Base-by-base conservation (phyloP, 495 filamentous ascomycete genomes). In the Podospora comata region DNA sequence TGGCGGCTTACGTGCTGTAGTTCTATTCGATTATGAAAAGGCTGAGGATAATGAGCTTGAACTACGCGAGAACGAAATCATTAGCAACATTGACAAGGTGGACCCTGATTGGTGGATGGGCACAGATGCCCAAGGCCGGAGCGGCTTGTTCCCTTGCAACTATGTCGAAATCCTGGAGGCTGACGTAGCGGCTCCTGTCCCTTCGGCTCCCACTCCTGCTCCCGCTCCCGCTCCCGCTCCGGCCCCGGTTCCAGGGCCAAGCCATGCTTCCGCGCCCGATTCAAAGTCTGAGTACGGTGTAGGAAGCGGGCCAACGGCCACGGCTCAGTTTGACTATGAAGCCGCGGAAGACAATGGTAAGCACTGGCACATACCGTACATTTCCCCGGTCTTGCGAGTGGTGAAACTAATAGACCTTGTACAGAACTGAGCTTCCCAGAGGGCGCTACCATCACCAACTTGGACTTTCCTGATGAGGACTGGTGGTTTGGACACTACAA, bases 51-150 rank as follows among this genome's bases (percentile, higher is more conserved):
- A 99, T 75, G 95, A 99, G 77, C 82, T 98, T 57, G 92, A 96
- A 66, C 83, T 99, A 4, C 83, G 83, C n/a, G 95, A 99, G 78
- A 93, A 93, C 19, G 92, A 97, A 66, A 87, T 89, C 71, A 89
- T 99, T 48, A 94, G 89, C n/a, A 88, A 97, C 69, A 96, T 99
- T 74, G 93, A 99, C 59, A 96, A 96, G 92, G 93, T 99, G 2
- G 96, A 99, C 70, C 86, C 87, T 60, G 94, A 98, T 75, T 99
- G 95, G 95, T 99, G 95, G 95, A 89, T 95, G 85, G 95, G 95
- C 13, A 88, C 88, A 66, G 98, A 97, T 76, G 74, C 80, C 5
- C 82, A 79, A 62, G 96, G 95, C 66, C 91, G 97, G 74, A 86
- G 82, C 39, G 95, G 95, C 6, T 82, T 98, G 32, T 99, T 99